phyloP scores from a whole-genome alignment of 805 yeast species.

The Ogataea polymorpha region DNA sequence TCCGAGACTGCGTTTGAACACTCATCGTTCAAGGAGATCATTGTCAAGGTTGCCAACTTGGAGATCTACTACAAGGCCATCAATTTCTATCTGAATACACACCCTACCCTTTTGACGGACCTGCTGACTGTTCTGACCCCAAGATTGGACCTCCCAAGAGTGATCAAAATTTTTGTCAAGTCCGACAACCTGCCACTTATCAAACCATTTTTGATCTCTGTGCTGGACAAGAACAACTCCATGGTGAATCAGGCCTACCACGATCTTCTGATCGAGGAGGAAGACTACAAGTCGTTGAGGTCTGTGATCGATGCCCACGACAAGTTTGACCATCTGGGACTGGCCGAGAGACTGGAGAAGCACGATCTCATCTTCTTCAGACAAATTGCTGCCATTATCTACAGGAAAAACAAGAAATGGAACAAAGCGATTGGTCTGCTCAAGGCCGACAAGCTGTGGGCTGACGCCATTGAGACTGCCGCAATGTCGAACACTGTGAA shows the following conservation, averaged over 20 bases:
- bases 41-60: conserved; percentile 91
- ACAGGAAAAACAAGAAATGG: conserved; percentile 93
- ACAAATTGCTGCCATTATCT: conserved; percentile 91
- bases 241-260: conserved; percentile 95
- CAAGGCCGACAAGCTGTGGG: conserved; percentile 91
- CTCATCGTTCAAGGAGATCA: conserved; percentile 86
- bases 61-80: conserved; percentile 97
- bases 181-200: conserved; percentile 95
- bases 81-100: conserved; percentile 88
- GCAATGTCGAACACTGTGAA: conserved; percentile 73
- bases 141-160: conserved; percentile 90
- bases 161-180: conserved; percentile 89
- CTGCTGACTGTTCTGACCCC: conserved; percentile 80
- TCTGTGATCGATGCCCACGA: conserved; percentile 86
- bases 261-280: conserved; percentile 92
- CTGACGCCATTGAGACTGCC: conserved; percentile 91
- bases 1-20: conserved; percentile 93
- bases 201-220: conserved; percentile 91
- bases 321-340: conserved; percentile 86
- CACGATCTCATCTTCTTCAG: conserved; percentile 90
- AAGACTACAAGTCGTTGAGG: conserved; percentile 86
- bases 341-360: conserved; percentile 90
- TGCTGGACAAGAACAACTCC: conserved; percentile 83
- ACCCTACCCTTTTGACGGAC: conserved; percentile 87
- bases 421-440: conserved; percentile 81